A percentile compares a stretch with the other conserved stretches of the same genome.
phyloP scores from a whole-genome alignment of 257 asterid species.

The Coffea canephora region DNA sequence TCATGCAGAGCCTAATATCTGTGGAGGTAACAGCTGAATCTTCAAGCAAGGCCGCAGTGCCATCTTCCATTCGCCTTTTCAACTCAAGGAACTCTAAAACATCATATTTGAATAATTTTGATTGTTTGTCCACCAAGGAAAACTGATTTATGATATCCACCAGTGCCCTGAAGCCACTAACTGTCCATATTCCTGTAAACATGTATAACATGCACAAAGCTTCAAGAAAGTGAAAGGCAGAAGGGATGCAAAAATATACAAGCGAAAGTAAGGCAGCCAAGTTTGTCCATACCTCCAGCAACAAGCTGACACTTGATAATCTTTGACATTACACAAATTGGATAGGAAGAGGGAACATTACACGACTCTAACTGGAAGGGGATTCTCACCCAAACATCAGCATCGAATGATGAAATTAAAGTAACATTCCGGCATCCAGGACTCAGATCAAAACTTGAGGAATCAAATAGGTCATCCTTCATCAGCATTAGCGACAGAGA shows the following conservation, averaged over 20 bases:
- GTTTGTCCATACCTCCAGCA: constrained; percentile 52
- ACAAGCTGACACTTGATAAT: constrained; percentile 57
- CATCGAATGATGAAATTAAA: constrained; percentile 59
- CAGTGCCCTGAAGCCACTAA: constrained; percentile 62
- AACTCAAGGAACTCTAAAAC: constrained; percentile 47
- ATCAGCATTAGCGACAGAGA: constrained; percentile 53
- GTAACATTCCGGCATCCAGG: constrained; percentile 28
- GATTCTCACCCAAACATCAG: constrained; percentile 83
- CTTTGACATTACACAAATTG: constrained; percentile 63
- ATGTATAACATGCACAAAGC: background rate
- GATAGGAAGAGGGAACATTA: constrained; percentile 34
- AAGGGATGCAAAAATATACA: constrained; percentile 15
- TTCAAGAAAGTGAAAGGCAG: constrained; percentile 2
- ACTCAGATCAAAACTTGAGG: constrained; percentile 27
- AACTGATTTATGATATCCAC: constrained; percentile 59
- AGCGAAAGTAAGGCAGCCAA: background rate
- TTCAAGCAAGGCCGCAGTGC: constrained; percentile 33
- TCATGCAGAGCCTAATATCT: constrained; percentile 55
- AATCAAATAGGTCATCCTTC: constrained; percentile 37
- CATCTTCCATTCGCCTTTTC: constrained; percentile 44
- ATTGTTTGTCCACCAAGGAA: constrained; percentile 52
- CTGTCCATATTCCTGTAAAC: constrained; percentile 52
- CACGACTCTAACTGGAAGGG: constrained; percentile 46
- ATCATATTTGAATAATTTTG: constrained; percentile 52
- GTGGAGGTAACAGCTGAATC: constrained; percentile 33